phyloP scores from a whole-genome alignment of 208 protist genomes.

The Crithidia thermophila region DNA sequence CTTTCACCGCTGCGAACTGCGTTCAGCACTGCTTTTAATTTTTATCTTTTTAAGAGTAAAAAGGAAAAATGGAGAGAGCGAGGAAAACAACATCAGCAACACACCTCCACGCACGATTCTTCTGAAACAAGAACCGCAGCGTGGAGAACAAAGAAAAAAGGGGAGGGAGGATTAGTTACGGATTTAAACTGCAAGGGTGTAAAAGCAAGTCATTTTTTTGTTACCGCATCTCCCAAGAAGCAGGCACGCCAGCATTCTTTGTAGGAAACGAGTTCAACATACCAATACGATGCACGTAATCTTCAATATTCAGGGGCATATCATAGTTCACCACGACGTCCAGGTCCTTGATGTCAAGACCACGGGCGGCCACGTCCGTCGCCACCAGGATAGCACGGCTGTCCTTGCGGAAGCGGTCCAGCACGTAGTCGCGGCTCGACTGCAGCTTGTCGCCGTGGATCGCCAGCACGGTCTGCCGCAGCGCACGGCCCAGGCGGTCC shows the following conservation, averaged over 20 bases:
- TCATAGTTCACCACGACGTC: constrained; percentile 99
- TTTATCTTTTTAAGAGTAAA: too few relatives aligned
- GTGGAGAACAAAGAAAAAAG: constrained; percentile 3
- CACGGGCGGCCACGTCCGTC: constrained; percentile 93
- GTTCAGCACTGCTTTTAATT: too few relatives aligned
- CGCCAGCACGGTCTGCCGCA: constrained; percentile 63
- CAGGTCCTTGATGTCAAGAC: constrained; percentile 98
- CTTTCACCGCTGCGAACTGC: too few relatives aligned
- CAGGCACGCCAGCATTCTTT: too few relatives aligned
- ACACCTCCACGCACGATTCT: too few relatives aligned
- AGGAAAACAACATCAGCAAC: too few relatives aligned
- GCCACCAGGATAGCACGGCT: constrained; percentile 80
- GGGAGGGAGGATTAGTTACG: neutral
- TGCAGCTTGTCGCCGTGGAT: constrained; percentile 95
- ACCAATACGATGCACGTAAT: constrained; percentile 99
- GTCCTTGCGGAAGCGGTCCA: constrained; percentile 82
- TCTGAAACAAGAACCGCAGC: too few relatives aligned
- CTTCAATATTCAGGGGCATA: constrained; percentile 98
- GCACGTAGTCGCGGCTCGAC: constrained; percentile 89
- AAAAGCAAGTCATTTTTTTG: constrained; percentile 25
- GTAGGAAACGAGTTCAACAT: constrained; percentile 66
- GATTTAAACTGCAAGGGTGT: constrained; percentile 11
- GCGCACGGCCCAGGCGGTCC: constrained; percentile 57
- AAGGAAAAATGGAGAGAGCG: too few relatives aligned
- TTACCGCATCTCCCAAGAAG: constrained; percentile 15